Conservation (phyloP, 108 stramenopile genomes). For the Cyclotella choctawhatcheeana region DNA sequence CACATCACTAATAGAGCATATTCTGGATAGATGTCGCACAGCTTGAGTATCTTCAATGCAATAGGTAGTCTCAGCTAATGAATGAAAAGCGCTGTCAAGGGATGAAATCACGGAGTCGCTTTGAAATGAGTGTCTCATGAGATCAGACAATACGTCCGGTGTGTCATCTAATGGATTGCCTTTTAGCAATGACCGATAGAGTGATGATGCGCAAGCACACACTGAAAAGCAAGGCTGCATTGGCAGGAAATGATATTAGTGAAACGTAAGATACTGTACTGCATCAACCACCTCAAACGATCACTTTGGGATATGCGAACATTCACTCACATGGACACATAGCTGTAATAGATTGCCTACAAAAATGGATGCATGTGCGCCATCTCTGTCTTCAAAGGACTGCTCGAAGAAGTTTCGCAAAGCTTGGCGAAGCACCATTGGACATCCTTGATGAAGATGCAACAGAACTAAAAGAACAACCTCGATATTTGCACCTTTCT, state of each 20-base stretch:
- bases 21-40: constrained; percentile 17
- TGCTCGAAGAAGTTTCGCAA: constrained; percentile 28
- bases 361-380: constrained; percentile 6
- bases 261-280: no score
- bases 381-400: neutral
- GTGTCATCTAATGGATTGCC: constrained; percentile 41
- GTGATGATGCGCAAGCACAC: constrained; percentile 38
- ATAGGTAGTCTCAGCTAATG: constrained; percentile 16
- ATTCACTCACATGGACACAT: constrained; percentile 35
- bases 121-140: constrained; percentile 36
- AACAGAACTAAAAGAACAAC: constrained; percentile 34
- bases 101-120: constrained; percentile 15
- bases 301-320: neutral
- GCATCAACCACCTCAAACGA: no score
- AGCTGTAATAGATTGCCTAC: constrained; percentile 34
- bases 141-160: constrained; percentile 38
- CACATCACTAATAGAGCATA: constrained; percentile 38
- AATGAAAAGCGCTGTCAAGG: constrained; percentile 27
- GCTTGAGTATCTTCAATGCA: constrained; percentile 7
- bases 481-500: constrained; percentile 21
- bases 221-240: constrained; percentile 39
- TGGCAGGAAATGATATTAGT: neutral
- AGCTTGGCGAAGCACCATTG: constrained; percentile 28
- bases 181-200: constrained; percentile 43
- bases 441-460: constrained; percentile 39